Evolutionary conservation across 73 alveolate species (phyloP).

Genomic region (Strombidium stylifer): DNA sequence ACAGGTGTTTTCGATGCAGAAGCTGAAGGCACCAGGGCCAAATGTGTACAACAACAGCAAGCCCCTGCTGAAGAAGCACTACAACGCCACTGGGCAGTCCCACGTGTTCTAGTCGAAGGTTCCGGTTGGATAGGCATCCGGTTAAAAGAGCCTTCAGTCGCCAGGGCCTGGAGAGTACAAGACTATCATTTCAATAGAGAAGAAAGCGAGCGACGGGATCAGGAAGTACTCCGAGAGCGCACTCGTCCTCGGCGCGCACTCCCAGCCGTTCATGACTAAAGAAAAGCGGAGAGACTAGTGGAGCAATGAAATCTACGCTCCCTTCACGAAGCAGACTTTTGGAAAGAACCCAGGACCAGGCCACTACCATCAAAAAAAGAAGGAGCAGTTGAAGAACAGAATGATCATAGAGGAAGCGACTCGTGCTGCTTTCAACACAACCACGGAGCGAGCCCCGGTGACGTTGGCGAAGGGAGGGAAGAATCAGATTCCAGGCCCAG

Average conservation of each 20-base stretch:
- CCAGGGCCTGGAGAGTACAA: slow-evolving; percentile 67
- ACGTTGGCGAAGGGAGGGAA: slow-evolving; percentile 15
- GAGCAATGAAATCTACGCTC: slow-evolving; percentile 49
- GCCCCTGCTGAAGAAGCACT: not conserved
- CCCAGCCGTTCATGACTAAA: slow-evolving; percentile 19
- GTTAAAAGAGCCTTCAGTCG: not conserved
- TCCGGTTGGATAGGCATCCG: slow-evolving; percentile 46
- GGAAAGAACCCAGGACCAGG: slow-evolving; percentile 54
- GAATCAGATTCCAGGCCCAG: slow-evolving; percentile 27
- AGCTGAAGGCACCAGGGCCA: slow-evolving; percentile 53
- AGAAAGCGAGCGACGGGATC: not conserved
- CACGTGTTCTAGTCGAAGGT: slow-evolving; percentile 47
- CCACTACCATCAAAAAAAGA: slow-evolving; percentile 43
- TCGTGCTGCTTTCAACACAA: slow-evolving; percentile 1
- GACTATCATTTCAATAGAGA: slow-evolving; percentile 2
- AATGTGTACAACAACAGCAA: slow-evolving; percentile 35
- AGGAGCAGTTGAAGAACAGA: slow-evolving; percentile 33
- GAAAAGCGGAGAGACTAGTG: slow-evolving; percentile 58
- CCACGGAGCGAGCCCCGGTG: slow-evolving; percentile 38
- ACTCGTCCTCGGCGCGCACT: not conserved
- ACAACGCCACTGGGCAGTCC: slow-evolving; percentile 1
- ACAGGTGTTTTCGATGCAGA: slow-evolving; percentile 33
- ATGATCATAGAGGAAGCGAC: slow-evolving; percentile 18
- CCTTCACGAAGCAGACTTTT: slow-evolving; percentile 43
- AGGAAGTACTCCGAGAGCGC: not conserved